Evolutionary conservation across 83 land plant genomes (phyloP), one percentile per base, ranked within the genome.

Genomic region (Isoetes engelmannii): DNA sequence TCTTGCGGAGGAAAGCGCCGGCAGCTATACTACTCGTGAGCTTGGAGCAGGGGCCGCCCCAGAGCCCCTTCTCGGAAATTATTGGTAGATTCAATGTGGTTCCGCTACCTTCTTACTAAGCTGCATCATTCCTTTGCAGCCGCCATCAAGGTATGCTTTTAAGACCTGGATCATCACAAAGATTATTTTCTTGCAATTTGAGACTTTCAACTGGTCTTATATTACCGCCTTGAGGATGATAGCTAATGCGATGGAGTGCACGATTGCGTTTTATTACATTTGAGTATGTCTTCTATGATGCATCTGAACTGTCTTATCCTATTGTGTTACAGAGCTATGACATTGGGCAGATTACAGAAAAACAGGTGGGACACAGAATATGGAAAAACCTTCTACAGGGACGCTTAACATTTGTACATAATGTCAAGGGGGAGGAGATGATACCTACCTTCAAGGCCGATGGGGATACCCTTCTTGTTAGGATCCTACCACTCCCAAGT

Each of bases 341-440:
- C 62, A 56, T 69, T 42, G 92, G 96, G 58, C 85, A 85, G 59
- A 87, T 92, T 17, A 74, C 70, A 5, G 83, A 79, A 49, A 82
- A 63, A 65, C 83, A 90, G 73, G 59, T 86, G 10, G 48, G 63
- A 43, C 80, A 90, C 69, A 57, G 69, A n/a, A 21, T 86, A 47
- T 79, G 75, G 72, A 85, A 80, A 69, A 87, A 84, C 58, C 15
- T 90, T 4, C 70, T 90, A 41, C 84, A 80, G 67, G 98, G 92
- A 63, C 89, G 78, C 67, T 59, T 93, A 69, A 90, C 98, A 17
- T 90, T 75, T 70, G 63, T 82, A 57, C 87, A 86, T 67, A 77
- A 74, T 81, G 73, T 77, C 70, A 89, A 84, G 75, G 98, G 98
- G 62, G 80, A 72, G 54, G 92, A 85, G 69, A 93, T 93, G 98